phyloP scores from a whole-genome alignment of 352 stramenopile species.

The Phytophthora podocarpi region DNA sequence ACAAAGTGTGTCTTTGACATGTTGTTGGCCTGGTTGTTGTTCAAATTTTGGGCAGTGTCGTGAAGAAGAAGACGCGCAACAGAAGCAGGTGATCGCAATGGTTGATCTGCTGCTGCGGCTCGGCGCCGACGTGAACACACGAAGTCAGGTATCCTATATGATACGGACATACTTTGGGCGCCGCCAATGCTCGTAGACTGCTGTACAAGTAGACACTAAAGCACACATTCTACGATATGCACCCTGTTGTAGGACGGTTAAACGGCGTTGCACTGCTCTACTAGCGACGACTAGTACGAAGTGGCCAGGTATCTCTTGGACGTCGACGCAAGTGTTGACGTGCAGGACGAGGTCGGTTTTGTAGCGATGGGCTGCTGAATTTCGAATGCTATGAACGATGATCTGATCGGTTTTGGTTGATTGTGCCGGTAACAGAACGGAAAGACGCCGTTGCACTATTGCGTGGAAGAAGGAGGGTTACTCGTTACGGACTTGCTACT shows the following conservation, averaged over 20 bases:
- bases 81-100: constrained; percentile 23
- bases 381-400: too few relatives aligned
- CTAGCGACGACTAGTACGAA: constrained; percentile 20
- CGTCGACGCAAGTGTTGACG: background rate
- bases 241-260: constrained; percentile 18
- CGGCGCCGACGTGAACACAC: constrained; percentile 9
- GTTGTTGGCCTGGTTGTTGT: too few relatives aligned
- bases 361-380: too few relatives aligned
- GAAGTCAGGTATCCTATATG: constrained; percentile 18
- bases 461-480: constrained; percentile 33
- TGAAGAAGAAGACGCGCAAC: too few relatives aligned
- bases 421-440: too few relatives aligned
- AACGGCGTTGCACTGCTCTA: constrained; percentile 21
- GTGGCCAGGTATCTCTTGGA: constrained; percentile 25
- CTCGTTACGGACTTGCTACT: constrained; percentile 37
- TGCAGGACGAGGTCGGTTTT: constrained; percentile 21
- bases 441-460: constrained; percentile 39
- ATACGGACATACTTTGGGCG: too few relatives aligned
- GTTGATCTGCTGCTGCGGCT: constrained; percentile 8
- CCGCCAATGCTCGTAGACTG: too few relatives aligned
- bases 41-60: too few relatives aligned
- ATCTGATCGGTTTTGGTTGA: too few relatives aligned
- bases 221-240: too few relatives aligned
- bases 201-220: too few relatives aligned
- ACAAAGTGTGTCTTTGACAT: too few relatives aligned